Percentiles rank a stretch among this genome's conserved stretches.
phyloP scores from a whole-genome alignment of 2,329 filamentous ascomycete genomes.

The Cladobotryum protrusum region DNA sequence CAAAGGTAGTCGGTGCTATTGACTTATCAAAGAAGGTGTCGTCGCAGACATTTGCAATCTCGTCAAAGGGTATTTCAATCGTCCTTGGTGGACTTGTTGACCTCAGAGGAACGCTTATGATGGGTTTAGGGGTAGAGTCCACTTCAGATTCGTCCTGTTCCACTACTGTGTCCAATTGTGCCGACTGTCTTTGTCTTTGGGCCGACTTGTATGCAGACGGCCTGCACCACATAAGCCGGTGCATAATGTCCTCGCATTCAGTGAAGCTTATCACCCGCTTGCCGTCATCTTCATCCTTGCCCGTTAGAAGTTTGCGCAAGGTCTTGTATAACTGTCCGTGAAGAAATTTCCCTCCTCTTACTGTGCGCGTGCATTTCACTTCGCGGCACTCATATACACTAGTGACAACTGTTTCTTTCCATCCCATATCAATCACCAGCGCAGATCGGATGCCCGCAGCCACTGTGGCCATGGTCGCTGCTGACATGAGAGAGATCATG shows the following conservation, averaged over 20 bases:
- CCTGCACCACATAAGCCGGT: conserved; percentile 71
- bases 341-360: conserved; percentile 68
- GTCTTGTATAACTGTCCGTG: conserved; percentile 63
- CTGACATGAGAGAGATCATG: conserved; percentile 72
- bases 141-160: conserved; percentile 51
- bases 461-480: conserved; percentile 65
- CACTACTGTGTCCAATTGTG: conserved; percentile 42
- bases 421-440: conserved; percentile 83
- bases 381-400: conserved; percentile 88
- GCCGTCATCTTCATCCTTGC: conserved; percentile 24
- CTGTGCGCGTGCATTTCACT: conserved; percentile 61
- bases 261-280: conserved; percentile 56
- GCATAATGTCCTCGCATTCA: conserved; percentile 74
- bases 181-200: conserved; percentile 24
- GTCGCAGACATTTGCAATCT: conserved; percentile 69
- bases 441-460: conserved; percentile 82
- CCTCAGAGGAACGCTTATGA: conserved; percentile 39
- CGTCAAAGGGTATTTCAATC: conserved; percentile 61
- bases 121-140: conserved; percentile 21
- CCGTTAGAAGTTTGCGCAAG: conserved; percentile 35
- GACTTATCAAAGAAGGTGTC: conserved; percentile 62
- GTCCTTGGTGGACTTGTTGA: conserved; percentile 46
- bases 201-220: conserved; percentile 25
- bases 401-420: conserved; percentile 82
- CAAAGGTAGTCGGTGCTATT: conserved; percentile 52